Base-by-base conservation (phyloP, 2,329 filamentous ascomycete species). In the Aspergillus quadricinctus region DNA sequence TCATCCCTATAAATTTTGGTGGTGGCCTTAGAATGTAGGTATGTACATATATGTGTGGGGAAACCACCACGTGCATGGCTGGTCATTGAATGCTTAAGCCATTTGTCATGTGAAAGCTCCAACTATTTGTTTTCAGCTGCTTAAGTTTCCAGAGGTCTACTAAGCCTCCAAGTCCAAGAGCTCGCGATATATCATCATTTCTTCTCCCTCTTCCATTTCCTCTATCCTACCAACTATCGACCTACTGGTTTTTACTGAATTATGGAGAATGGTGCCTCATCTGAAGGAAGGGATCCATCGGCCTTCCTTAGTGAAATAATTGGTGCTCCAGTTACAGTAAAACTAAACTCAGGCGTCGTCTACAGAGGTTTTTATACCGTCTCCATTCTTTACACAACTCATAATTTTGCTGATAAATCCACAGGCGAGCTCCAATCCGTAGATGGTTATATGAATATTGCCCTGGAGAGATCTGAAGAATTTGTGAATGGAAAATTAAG, bases 391-490 rank as follows among this genome's bases (percentile, higher is more conserved):
- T 35, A 17, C 11, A 17, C 14, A 6, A 17, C 31, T 6, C 23
- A 35, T 35, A 17, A 14, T 35, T 17, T 11, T 35, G 31, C 31
- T 35, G 43, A 57, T 59, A n/a, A 48, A 4, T 14, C 28, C 35
- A 19, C 61, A 97, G 93, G 94, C 65, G 92, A 97, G 73, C 83
- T 97, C 40, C 92, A 97, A 73, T 96, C 92, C 0, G 93, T 99
- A 50, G 94, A 99, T 75, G 94, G 94, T 52, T 99, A 97, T 78
- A 99, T 99, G 94, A 99, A 99, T 78, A 97, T 99, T 72, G 93
- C 94, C 11, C 84, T 99, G 29, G 94, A 99, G 76, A 94, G 96
- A 78, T 96, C 92, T 21, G 88, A 90, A 63, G 94, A 99, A 77
- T 92, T 88, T 66, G 88, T 97, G 64, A 88, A 96, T 69, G 93